Percentiles rank a stretch among this genome's conserved stretches.
These are phyloP conservation scores for Peronospora farinosa DNA, from an alignment of 352 stramenopile species.

Conservation along the genomic window DNA sequence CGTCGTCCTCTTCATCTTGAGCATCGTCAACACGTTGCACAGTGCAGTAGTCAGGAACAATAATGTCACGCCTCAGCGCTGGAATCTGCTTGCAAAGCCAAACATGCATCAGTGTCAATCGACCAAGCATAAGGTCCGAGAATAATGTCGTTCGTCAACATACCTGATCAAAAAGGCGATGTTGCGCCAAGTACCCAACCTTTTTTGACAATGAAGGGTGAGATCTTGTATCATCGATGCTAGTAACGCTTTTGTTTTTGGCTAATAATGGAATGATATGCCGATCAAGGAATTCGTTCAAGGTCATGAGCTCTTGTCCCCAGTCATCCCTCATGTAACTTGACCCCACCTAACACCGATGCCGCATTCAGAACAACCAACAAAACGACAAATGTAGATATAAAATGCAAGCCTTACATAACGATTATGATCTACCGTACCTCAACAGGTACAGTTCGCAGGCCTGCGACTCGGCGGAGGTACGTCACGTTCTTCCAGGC, in stretches of 20 bases:
- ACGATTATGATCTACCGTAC: constrained; percentile 15
- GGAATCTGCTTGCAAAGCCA: constrained; percentile 53
- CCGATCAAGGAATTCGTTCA: constrained; percentile 72
- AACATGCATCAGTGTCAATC: constrained; percentile 11
- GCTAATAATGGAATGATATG: constrained; percentile 32
- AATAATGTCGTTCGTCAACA: background rate
- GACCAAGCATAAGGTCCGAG: background rate
- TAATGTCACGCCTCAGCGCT: constrained; percentile 67
- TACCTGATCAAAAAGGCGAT: constrained; percentile 88
- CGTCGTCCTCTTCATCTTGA: constrained; percentile 43
- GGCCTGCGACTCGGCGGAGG: constrained; percentile 59
- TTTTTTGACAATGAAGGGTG: constrained; percentile 2
- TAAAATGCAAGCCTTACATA: background rate
- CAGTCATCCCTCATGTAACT: constrained; percentile 79
- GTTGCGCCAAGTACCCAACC: constrained; percentile 81
- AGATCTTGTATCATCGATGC: background rate
- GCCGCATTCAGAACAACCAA: background rate
- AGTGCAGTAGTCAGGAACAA: constrained; percentile 85
- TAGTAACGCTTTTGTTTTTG: constrained; percentile 1
- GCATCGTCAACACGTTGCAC: constrained; percentile 40
- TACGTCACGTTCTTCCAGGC: constrained; percentile 64
- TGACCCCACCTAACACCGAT: constrained; percentile 45
- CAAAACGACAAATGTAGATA: background rate
- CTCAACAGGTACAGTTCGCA: constrained; percentile 78
- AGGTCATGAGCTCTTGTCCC: constrained; percentile 70